Evolutionary conservation across 192 early-diverging fungal species (phyloP), one percentile per base, ranked within the genome.

Genomic region (Diversispora eburnea): DNA sequence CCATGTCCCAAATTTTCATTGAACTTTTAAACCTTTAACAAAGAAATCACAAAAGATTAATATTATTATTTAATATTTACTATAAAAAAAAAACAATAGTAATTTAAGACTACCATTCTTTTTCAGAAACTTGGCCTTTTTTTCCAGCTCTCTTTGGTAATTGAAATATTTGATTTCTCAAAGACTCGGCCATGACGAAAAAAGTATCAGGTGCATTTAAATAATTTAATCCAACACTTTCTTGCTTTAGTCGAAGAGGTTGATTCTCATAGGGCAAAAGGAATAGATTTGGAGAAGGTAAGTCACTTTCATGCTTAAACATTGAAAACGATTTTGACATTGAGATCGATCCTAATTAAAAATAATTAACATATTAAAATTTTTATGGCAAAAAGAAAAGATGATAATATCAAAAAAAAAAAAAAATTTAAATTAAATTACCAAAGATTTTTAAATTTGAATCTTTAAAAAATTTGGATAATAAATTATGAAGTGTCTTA

Each of bases 121-220:
- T 78, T 64, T 83, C 81, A n/a, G 81, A 83, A 20, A 83, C 49
- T 45, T 83, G 81, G 4, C 79, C 79, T 47, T 76, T 77, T 61
- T 77, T 83, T 4, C 79, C 77, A 20, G 55, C 46, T 25, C 61
- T 77, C 58, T 79, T 63, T 15, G 81, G 79, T 5, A 75, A 74
- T 3, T 77, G 78, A 67, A 83, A 74, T 3, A 83, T 72, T 58
- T 78, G 78, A 43, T 83, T 77, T 42, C 79, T 67, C 39, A 83
- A 39, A 6, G 65, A 58, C 4, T 58, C 52, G 8, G 80, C n/a
- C 4, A 83, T 42, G 7, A 74, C 66, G 15, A 39, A 22, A 65
- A 73, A 73, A 5, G 45, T 65, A 55, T 73, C 72, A 49, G 72
- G 49, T 43, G 48, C 72, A 64, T 12, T 77, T 25, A 76, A 68